Conservation (phyloP, 2,329 filamentous ascomycete genomes). For the Aspergillus transmontanensis region DNA sequence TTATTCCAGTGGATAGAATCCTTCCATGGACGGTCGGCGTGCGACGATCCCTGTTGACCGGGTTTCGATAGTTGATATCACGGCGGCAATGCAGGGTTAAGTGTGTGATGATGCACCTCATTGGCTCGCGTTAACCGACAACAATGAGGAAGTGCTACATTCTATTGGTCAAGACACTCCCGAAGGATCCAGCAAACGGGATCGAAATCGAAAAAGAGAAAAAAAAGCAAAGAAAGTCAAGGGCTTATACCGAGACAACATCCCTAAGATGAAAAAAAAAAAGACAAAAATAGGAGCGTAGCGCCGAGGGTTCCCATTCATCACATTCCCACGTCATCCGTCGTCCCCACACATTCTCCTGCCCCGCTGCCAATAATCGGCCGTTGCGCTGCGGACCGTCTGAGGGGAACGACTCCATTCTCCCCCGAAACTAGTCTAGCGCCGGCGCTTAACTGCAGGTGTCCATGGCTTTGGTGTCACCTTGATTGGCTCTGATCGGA, state of each 20-base stretch:
- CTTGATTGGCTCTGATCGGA: neutral
- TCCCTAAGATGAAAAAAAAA: neutral
- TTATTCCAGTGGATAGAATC: conserved; percentile 2
- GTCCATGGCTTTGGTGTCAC: neutral
- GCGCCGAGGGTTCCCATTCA: neutral
- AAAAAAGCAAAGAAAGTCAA: neutral
- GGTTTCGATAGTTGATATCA: conserved; percentile 13
- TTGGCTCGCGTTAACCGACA: neutral
- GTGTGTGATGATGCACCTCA: conserved; percentile 19
- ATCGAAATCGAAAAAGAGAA: neutral
- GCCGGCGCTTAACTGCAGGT: conserved; percentile 26
- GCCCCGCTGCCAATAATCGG: neutral
- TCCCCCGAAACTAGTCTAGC: conserved; percentile 9
- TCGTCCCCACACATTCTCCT: conserved; percentile 12
- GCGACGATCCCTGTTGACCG: neutral
- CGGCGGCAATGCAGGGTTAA: conserved; percentile 16
- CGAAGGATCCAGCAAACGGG: neutral
- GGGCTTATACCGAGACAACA: too few relatives aligned
- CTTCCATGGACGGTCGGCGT: neutral
- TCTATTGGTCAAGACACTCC: neutral
- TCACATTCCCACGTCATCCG: neutral
- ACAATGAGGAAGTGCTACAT: neutral
- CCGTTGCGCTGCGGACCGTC: neutral
- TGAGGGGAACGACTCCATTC: conserved; percentile 5
- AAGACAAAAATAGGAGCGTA: neutral